Base-by-base conservation (phyloP, 306 rosid species). In the Rosa rugosa region DNA sequence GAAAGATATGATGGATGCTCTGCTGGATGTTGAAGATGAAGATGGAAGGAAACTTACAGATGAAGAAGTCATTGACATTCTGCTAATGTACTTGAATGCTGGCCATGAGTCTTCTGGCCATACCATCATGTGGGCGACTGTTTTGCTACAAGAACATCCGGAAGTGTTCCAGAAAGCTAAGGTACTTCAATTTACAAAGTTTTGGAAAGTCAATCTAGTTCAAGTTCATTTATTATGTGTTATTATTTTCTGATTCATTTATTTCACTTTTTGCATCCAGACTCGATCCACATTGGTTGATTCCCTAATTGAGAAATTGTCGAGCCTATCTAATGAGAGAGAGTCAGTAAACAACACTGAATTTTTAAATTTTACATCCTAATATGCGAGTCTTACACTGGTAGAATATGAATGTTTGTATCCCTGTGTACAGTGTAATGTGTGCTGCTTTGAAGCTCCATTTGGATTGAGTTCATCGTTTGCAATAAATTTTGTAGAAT, bases 101-200 rank as follows among this genome's bases (percentile, higher is more conserved):
- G 99, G 99, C 53, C 99, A 95, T 78, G 99, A 95, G 51, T 95
- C 99, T 79, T 95, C 97, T 1, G 99, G 97, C 5, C 99, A 95
- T 74, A 95, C 81, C 13, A 89, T 92, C 3, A 92, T 95, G 99
- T 95, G 99, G 99, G 86, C 97, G 2, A 70, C 86, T 20, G 22
- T 78, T 76, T 90, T 82, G 62, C 82, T 95, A 9, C 86, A 91
- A 63, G 65, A 80, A 60, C 90, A 91, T 63, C 97, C 94, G 0
- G 86, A 94, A 69, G 79, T 54, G 78, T 77, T 86, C 46, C 77
- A 80, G 69, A 90, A 84, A 76, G 99, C 99, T 10, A 95, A 91
- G 97, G 98, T 93, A 69, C 36, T 56, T 40, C 27, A 44, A 18
- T 31, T 60, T 44, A 73, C 34, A 42, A 51, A 31, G 34, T 38